phyloP scores from a whole-genome alignment of 2,329 filamentous ascomycete species.

The Cladobotryum protrusum region DNA sequence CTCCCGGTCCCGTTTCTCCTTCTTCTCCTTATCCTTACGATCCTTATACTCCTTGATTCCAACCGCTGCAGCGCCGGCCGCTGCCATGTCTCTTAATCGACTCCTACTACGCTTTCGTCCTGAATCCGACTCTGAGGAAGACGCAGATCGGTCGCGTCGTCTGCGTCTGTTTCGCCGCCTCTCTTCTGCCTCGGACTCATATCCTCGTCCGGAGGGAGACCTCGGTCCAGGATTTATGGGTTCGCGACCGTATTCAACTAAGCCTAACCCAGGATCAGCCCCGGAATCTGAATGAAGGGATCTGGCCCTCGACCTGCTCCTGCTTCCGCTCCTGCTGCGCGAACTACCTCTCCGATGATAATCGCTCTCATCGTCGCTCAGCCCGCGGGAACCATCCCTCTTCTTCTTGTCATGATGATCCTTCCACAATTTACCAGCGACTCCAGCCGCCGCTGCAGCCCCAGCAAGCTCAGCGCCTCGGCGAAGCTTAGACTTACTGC shows the following conservation, averaged over 20 bases:
- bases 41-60: slow-evolving; percentile 56
- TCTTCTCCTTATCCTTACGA: slow-evolving; percentile 38
- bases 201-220: slow-evolving; percentile 30
- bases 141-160: slow-evolving; percentile 31
- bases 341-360: slow-evolving; percentile 28
- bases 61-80: slow-evolving; percentile 55
- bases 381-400: slow-evolving; percentile 23
- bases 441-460: slow-evolving; percentile 53
- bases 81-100: slow-evolving; percentile 48
- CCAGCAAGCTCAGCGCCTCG: slow-evolving; percentile 56
- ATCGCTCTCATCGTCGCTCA: slow-evolving; percentile 30
- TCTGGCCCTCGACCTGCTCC: slow-evolving; percentile 48
- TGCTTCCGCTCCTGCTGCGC: slow-evolving; percentile 29
- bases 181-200: slow-evolving; percentile 45
- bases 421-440: slow-evolving; percentile 57
- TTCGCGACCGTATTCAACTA: slow-evolving; percentile 60
- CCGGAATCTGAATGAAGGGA: slow-evolving; percentile 44
- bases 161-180: slow-evolving; percentile 33
- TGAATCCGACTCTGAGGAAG: slow-evolving; percentile 28
- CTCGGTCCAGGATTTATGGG: slow-evolving; percentile 43
- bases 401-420: slow-evolving; percentile 48
- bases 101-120: slow-evolving; percentile 48
- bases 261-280: slow-evolving; percentile 61
- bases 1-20: slow-evolving; percentile 27
- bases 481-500: slow-evolving; percentile 42